phyloP scores from a whole-genome alignment of 306 rosid genomes.

The Cicer chorassanicum region DNA sequence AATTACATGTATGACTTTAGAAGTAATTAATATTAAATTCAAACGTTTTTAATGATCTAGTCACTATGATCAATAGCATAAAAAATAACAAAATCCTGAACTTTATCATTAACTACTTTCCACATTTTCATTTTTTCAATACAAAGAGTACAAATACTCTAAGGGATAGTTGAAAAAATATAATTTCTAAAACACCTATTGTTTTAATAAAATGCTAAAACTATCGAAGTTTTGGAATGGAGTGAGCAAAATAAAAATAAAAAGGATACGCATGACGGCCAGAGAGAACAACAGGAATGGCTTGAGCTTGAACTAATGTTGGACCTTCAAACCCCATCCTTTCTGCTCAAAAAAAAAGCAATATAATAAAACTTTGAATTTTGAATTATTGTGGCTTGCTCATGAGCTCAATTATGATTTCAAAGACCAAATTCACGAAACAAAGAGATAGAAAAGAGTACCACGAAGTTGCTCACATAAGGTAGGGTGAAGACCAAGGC shows the following conservation, averaged over 20 bases:
- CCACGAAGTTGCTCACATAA: constrained; percentile 88
- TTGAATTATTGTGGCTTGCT: not conserved
- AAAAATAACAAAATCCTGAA: not conserved
- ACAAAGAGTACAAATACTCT: not conserved
- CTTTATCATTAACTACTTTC: not conserved
- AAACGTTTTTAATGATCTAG: no score
- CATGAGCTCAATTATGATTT: not conserved
- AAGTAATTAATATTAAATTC: no score
- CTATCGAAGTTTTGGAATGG: no score
- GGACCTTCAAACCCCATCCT: constrained; percentile 85
- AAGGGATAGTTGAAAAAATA: no score
- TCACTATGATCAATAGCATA: no score
- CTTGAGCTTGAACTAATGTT: constrained; percentile 83
- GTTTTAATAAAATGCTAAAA: no score
- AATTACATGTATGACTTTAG: no score
- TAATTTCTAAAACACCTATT: no score
- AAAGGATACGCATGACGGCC: constrained; percentile 82
- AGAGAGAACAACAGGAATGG: constrained; percentile 78
- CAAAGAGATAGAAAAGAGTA: constrained; percentile 26
- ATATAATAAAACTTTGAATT: no score
- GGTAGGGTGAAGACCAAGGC: constrained; percentile 75
- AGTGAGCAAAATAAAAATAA: not conserved
- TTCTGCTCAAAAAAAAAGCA: constrained; percentile 50
- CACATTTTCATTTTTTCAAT: not conserved
- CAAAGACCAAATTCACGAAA: constrained; percentile 5